Percentiles rank a stretch among this genome's conserved stretches.
These are phyloP conservation scores for Lactarius hengduanensis DNA, from an alignment of 768 basidiomycete genomes.

Conservation along the genomic window DNA sequence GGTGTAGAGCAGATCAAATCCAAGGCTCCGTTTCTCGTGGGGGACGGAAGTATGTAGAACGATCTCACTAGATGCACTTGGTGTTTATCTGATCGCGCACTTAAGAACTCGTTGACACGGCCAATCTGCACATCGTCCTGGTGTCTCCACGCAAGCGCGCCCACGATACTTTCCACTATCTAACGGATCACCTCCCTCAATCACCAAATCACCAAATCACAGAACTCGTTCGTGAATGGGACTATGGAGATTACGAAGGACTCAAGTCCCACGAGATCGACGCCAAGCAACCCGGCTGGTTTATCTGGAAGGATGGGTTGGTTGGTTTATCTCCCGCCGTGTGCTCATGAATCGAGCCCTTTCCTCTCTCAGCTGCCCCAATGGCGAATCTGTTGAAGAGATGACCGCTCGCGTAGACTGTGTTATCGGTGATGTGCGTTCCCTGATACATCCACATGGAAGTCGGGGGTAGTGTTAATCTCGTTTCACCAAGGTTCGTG, in stretches of 20 bases:
- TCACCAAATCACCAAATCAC: conserved; percentile 55
- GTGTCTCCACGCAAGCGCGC: conserved; percentile 90
- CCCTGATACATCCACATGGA: neutral
- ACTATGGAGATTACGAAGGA: conserved; percentile 91
- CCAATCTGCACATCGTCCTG: conserved; percentile 68
- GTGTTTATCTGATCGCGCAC: neutral
- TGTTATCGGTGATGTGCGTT: conserved; percentile 64
- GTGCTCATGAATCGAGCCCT: neutral
- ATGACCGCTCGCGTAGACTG: conserved; percentile 78
- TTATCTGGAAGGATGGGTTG: conserved; percentile 85
- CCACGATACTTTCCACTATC: conserved; percentile 78
- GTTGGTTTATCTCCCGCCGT: conserved; percentile 23
- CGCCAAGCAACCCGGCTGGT: conserved; percentile 58
- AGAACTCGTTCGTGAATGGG: conserved; percentile 80
- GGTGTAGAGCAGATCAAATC: conserved; percentile 71
- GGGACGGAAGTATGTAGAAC: conserved; percentile 64
- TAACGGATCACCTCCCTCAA: conserved; percentile 54
- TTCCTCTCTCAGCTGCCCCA: conserved; percentile 61
- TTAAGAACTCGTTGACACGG: conserved; percentile 74
- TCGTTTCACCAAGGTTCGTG: conserved; percentile 52
- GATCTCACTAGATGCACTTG: neutral
- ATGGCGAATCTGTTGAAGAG: conserved; percentile 79
- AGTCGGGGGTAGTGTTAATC: neutral
- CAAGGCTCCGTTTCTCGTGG: conserved; percentile 66
- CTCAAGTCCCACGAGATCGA: conserved; percentile 77